Conservation (phyloP, 306 rosid genomes). For the Pterocarpus macrocarpus region DNA sequence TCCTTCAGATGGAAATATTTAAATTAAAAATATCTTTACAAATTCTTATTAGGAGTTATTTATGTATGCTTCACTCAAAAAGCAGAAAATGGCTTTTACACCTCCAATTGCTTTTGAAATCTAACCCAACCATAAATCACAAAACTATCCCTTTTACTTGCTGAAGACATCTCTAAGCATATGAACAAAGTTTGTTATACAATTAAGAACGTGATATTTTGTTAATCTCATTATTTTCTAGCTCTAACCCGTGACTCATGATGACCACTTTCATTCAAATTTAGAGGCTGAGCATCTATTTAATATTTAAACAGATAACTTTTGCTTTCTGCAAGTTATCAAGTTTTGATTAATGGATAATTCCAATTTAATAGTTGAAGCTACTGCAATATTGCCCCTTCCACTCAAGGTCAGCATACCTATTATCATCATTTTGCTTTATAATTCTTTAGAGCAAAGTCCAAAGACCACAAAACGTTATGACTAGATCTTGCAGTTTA, state of each 20-base stretch:
- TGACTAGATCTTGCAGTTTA: constrained; percentile 56
- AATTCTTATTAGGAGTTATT: not conserved
- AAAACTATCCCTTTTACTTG: constrained; percentile 25
- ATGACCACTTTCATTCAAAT: constrained; percentile 32
- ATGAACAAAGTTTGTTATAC: not conserved
- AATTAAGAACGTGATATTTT: not conserved
- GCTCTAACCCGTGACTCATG: not conserved
- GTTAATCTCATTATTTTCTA: constrained; percentile 14
- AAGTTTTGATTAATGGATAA: constrained; percentile 43
- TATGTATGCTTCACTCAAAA: not conserved
- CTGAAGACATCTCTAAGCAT: not conserved
- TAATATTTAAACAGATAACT: not conserved
- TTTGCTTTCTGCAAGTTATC: constrained; percentile 33
- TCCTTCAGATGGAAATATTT: not conserved
- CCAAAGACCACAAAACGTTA: constrained; percentile 31
- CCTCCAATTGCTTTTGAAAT: not conserved
- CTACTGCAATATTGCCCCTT: constrained; percentile 53
- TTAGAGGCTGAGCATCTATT: constrained; percentile 1
- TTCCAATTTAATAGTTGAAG: constrained; percentile 46
- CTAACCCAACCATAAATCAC: not conserved
- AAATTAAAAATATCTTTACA: constrained; percentile 1
- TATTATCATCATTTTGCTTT: constrained; percentile 41
- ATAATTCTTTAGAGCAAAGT: constrained; percentile 49
- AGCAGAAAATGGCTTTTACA: not conserved
- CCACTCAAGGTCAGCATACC: constrained; percentile 52